A percentile compares a stretch with the other conserved stretches of the same genome.
Evolutionary conservation across 2,329 filamentous ascomycete genomes (phyloP).

Genomic region (Lachnellula occidentalis): DNA sequence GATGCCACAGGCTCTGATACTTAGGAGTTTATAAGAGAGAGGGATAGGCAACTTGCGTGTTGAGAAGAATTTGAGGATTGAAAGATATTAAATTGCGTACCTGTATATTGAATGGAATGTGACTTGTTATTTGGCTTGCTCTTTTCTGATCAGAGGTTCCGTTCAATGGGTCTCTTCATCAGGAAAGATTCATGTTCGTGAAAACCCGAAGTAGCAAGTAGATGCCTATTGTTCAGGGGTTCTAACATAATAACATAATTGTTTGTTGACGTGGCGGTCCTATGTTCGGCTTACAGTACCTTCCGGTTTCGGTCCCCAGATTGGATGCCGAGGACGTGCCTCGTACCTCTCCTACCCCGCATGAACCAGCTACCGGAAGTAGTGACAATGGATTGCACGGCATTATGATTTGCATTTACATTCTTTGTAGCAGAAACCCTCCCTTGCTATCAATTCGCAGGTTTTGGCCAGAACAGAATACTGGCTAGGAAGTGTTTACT

Average conservation of each 20-base stretch:
- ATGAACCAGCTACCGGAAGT: background rate
- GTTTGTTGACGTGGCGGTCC: background rate
- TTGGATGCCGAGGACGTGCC: too few relatives aligned
- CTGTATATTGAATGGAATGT: background rate
- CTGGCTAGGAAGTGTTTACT: background rate
- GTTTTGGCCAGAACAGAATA: background rate
- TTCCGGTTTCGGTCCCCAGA: too few relatives aligned
- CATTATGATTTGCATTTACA: background rate
- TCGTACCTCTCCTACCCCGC: too few relatives aligned
- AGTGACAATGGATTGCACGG: background rate
- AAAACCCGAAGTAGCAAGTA: background rate
- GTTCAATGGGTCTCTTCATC: too few relatives aligned
- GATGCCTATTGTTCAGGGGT: background rate
- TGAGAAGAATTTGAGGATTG: background rate
- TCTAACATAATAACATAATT: background rate
- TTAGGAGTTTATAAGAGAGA: constrained; percentile 23
- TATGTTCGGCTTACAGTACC: background rate
- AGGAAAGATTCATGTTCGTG: too few relatives aligned
- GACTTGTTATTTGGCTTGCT: background rate
- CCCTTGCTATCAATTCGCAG: background rate
- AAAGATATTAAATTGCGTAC: background rate
- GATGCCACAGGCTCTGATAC: constrained; percentile 26
- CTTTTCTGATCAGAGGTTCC: too few relatives aligned
- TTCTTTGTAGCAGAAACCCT: background rate
- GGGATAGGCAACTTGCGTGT: constrained; percentile 6